Conservation (phyloP, 1,139 yeast genomes). For the Taphrina wiesneri region DNA sequence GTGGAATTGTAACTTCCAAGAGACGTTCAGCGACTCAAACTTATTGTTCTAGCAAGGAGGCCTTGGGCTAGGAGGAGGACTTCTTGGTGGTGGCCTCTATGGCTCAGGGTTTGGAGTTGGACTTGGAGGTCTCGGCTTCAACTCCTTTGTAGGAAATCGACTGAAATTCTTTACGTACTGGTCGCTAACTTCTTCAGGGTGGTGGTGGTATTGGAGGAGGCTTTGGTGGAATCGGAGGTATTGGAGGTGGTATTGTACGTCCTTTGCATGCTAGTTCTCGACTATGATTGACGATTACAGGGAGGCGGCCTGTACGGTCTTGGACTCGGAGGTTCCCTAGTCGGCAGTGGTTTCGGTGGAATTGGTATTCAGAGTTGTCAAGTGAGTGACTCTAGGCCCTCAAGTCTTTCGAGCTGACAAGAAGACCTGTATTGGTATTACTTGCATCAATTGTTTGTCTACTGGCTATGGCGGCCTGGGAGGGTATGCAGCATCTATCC, state of each 20-base stretch:
- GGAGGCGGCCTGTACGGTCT: conserved; percentile 4
- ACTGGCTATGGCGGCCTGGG: conserved; percentile 19
- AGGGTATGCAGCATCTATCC: conserved; percentile 10
- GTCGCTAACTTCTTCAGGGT: no score
- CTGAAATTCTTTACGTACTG: no score
- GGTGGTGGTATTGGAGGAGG: neutral
- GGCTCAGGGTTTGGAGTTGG: conserved; percentile 19
- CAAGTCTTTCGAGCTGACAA: neutral
- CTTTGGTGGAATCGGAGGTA: neutral
- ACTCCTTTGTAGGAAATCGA: conserved; percentile 1
- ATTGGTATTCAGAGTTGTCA: conserved; percentile 8
- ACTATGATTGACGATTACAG: neutral
- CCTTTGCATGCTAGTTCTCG: neutral
- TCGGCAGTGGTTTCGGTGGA: conserved; percentile 17
- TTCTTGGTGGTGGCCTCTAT: conserved; percentile 12
- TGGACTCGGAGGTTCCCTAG: conserved; percentile 12
- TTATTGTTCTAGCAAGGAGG: neutral
- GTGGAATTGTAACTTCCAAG: neutral
- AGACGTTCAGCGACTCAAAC: neutral
- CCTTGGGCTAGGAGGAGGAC: conserved; percentile 1
- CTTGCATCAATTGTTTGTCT: conserved; percentile 13
- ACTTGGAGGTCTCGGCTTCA: conserved; percentile 20
- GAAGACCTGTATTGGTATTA: conserved; percentile 16
- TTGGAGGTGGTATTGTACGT: conserved; percentile 7
- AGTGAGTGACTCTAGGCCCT: neutral